Percentiles rank a stretch among this genome's conserved stretches.
phyloP scores from a whole-genome alignment of 2,329 filamentous ascomycete genomes.

The Chaetomiaceae sp. region DNA sequence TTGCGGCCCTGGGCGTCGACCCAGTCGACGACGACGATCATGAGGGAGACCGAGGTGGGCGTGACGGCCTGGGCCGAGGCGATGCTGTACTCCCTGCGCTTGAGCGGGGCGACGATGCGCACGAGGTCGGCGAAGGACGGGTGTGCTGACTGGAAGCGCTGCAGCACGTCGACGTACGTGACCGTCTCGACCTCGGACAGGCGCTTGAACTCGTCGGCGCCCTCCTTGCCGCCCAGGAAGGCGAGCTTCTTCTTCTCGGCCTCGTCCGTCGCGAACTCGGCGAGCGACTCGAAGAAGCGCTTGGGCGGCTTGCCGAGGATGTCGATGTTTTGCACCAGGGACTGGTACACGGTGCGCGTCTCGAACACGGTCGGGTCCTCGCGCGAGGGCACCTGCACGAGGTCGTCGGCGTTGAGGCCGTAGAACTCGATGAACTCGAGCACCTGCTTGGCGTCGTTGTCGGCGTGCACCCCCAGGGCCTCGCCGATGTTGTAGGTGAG shows the following conservation, averaged over 20 bases:
- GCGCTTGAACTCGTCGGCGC: slow-evolving; percentile 85
- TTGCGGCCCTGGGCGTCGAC: slow-evolving; percentile 81
- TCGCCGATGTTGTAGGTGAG: slow-evolving; percentile 97
- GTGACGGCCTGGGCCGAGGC: slow-evolving; percentile 94
- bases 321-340: slow-evolving; percentile 86
- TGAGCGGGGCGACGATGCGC: slow-evolving; percentile 83
- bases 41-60: slow-evolving; percentile 81
- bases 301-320: slow-evolving; percentile 96
- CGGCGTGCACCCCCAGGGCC: slow-evolving; percentile 90
- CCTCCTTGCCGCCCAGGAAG: slow-evolving; percentile 70
- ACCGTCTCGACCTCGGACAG: slow-evolving; percentile 86
- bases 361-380: slow-evolving; percentile 72
- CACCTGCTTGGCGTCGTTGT: slow-evolving; percentile 80
- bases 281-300: slow-evolving; percentile 91
- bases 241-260: slow-evolving; percentile 76
- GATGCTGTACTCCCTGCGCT: slow-evolving; percentile 98
- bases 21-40: slow-evolving; percentile 98
- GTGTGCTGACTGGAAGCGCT: slow-evolving; percentile 85
- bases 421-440: slow-evolving; percentile 86
- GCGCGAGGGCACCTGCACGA: slow-evolving; percentile 87
- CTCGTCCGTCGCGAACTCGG: slow-evolving; percentile 79
- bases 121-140: slow-evolving; percentile 85
- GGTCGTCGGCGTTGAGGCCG: slow-evolving; percentile 71
- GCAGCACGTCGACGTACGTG: slow-evolving; percentile 84
- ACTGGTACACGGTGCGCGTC: slow-evolving; percentile 88